Evolutionary conservation across 2,329 filamentous ascomycete species (phyloP), one percentile per base, ranked within the genome.

Genomic region (Cadophora malorum): DNA sequence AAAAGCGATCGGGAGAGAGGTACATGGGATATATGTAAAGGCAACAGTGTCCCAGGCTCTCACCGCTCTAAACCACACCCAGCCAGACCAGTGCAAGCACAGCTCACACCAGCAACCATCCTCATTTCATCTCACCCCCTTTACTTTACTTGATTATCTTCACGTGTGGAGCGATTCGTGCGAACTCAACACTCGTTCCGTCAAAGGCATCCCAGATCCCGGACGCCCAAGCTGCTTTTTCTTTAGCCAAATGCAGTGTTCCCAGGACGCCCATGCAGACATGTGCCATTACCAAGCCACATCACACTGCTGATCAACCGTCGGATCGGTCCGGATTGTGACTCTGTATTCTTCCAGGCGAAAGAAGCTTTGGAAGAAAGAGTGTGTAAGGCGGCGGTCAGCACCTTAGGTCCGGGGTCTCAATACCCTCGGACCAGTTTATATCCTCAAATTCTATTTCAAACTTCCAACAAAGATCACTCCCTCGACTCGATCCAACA

Each of bases 211-310:
- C 59, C 59, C 38, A 31, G 31, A 49, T 52, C 59, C 41, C 47
- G 41, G 41, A 33, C 28, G 41, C 64, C 67, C 25, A 56, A 47
- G 47, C 45, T 21, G 25, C 14, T 38, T 66, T 25, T 61, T 47
- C 31, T 66, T 67, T 61, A 66, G 68, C 68, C 65, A 64, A 61
- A 67, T 52, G 47, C 53, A 23, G 55, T 58, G 55, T 16, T 35
- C 28, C n/a, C 61, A 63, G 33, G 33, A n/a, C 38, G 23, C 25
- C 41, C 49, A 55, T 49, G 52, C 67, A 59, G 56, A 59, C 64
- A 67, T 64, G 67, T 66, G 67, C 67, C 31, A 63, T 65, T 65
- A 31, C 52, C 41, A 67, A 67, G 65, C 68, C 68, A 67, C 63
- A 31, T 41, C 58, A 38, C 16, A 25, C 56, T 65, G 67, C 49